phyloP scores from a whole-genome alignment of 768 basidiomycete genomes.

The Ephemerocybe angulata region DNA sequence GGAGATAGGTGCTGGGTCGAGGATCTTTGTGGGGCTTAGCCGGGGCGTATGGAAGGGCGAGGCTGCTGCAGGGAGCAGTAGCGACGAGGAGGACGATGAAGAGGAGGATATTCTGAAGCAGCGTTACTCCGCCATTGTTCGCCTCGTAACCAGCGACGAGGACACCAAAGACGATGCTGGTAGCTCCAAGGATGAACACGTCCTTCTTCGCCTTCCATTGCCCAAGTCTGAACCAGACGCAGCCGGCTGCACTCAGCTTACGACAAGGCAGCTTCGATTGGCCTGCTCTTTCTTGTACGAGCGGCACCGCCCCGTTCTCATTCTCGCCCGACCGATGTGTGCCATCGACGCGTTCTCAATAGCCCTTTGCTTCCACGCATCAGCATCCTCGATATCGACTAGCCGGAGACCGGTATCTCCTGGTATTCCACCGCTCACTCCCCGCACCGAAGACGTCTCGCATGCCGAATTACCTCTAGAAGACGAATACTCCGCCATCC shows the following conservation, averaged over 20 bases:
- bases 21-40: not conserved
- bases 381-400: not conserved
- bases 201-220: not conserved
- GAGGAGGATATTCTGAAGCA: conserved; percentile 1
- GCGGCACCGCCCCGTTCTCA: not conserved
- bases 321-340: not conserved
- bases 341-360: not conserved
- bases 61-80: not conserved
- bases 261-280: not conserved
- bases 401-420: not conserved
- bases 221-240: not conserved
- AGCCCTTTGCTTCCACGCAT: not conserved
- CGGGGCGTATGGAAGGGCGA: conserved; percentile 9
- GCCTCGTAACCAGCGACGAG: not conserved
- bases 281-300: not conserved
- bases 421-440: not conserved
- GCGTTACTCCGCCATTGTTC: conserved; percentile 2
- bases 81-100: not conserved
- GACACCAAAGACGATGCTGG: conserved; percentile 1
- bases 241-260: not conserved
- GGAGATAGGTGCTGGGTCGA: conserved; percentile 7
- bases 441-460: not conserved
- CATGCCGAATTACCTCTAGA: not conserved
- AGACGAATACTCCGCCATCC: not conserved
- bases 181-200: not conserved